Base-by-base conservation (phyloP, 2,329 filamentous ascomycete genomes). In the Paraphoma sp. region DNA sequence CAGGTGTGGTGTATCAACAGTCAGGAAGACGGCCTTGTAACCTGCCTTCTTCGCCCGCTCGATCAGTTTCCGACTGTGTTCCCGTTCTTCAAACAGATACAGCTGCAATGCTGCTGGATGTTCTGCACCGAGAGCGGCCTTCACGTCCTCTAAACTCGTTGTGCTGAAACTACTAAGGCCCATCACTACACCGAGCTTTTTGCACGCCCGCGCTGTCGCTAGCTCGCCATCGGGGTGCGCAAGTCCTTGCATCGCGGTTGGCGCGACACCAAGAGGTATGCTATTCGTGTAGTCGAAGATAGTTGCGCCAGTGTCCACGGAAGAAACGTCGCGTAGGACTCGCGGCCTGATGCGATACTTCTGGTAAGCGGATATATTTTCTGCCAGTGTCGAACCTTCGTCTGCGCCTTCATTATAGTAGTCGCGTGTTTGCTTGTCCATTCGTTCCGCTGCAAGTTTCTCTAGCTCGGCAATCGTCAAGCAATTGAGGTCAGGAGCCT, bases 151-250 rank as follows among this genome's bases (percentile, higher is more conserved):
- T 16, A 81, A 71, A 10, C 77, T 72, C 43, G 76, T 74, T 10
- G 78, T 80, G 1, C 78, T 75, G 18, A 77, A 71, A 4, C 73
- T 78, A 1, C 74, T 73, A 54, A 76, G 60, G 4, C 72, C 76
- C 72, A 76, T 78, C 0, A 68, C 75, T 6, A 79, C 57, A 0
- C 72, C 71, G 43, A 75, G 71, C 11, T 69, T 70, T 0, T 74
- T 76, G 10, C 78, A 80, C 2, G 75, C 79, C 33, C 70, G 64
- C 11, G 78, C 77, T 9, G 80, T 72, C 0, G 78, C 79, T 12
- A 77, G 67, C 57, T 82, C 80, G 1, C 79, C 80, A 6, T 79
- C 74, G 1, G 75, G 70, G 57, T 82, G 78, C 0, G 79, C 78
- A 14, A 81, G 72, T 43, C 77, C 78, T 12, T 79, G 79, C 59